Evolutionary conservation across 176 grass and related monocot genomes (phyloP).

Genomic region (Hordeum vulgare): DNA sequence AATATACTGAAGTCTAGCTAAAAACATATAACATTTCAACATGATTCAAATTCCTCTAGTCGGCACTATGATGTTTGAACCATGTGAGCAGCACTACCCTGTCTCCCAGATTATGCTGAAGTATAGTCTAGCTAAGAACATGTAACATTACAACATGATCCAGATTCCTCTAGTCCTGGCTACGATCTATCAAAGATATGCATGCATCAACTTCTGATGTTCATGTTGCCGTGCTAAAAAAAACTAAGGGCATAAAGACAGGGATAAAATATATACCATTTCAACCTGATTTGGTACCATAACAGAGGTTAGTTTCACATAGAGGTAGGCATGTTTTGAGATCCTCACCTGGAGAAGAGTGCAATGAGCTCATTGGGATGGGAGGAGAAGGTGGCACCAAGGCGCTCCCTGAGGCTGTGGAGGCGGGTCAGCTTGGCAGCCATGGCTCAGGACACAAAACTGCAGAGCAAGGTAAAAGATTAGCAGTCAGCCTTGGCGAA

Average conservation of each 20-base stretch:
- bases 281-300: not conserved
- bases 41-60: not conserved
- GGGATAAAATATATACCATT: not conserved
- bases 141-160: not conserved
- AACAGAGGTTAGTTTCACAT: not conserved
- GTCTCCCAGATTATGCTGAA: not conserved
- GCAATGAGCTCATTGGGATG: conserved; percentile 95
- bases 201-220: not conserved
- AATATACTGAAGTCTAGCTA: not conserved
- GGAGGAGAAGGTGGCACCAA: conserved; percentile 68
- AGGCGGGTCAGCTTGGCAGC: conserved; percentile 75
- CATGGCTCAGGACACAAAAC: conserved; percentile 40
- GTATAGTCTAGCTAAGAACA: not conserved
- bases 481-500: not conserved
- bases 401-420: conserved; percentile 74
- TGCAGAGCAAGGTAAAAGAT: conserved; percentile 13
- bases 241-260: not conserved
- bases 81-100: not conserved
- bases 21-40: not conserved
- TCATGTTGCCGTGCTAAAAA: not conserved
- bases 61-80: not conserved
- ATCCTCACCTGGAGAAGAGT: conserved; percentile 72
- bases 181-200: not conserved
- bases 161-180: not conserved
- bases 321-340: conserved; percentile 18